A percentile compares a stretch with the other conserved stretches of the same genome.
These are phyloP conservation scores for Plenodomus lindquistii DNA, from an alignment of 2,329 filamentous ascomycete species.

Conservation along the genomic window DNA sequence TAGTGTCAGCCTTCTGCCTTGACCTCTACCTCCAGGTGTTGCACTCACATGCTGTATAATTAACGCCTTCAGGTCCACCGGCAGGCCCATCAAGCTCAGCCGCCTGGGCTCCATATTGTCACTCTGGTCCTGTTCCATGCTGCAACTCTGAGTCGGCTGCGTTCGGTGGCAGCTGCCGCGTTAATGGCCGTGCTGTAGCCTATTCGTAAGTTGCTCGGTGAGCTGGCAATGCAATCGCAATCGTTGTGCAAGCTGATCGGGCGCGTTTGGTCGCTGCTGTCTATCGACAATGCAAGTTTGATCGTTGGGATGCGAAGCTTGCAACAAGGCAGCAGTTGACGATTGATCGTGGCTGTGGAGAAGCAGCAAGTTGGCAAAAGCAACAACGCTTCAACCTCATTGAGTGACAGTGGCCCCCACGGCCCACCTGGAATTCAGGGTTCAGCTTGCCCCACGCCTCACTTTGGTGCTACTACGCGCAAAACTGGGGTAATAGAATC, in stretches of 20 bases:
- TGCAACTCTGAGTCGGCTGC: not conserved
- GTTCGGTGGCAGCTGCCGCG: not conserved
- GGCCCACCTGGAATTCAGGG: not conserved
- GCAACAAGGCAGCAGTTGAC: too few species aligned
- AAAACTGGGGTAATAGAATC: conserved; percentile 10
- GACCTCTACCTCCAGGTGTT: not conserved
- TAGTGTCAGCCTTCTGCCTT: conserved; percentile 1
- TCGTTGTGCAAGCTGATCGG: not conserved
- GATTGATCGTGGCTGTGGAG: too few species aligned
- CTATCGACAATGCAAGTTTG: too few species aligned
- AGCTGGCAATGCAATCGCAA: not conserved
- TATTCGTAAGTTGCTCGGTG: not conserved
- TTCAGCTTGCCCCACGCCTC: not conserved
- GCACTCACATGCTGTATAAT: conserved; percentile 43
- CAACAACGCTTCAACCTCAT: not conserved
- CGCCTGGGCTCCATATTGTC: conserved; percentile 27
- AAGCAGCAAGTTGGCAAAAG: too few species aligned
- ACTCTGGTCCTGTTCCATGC: not conserved
- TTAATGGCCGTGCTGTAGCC: not conserved
- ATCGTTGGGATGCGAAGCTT: too few species aligned
- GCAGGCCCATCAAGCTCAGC: conserved; percentile 40
- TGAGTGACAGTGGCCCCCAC: too few species aligned
- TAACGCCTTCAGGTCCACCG: conserved; percentile 46
- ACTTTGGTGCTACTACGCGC: conserved; percentile 3
- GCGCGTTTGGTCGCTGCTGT: too few species aligned